phyloP scores from a whole-genome alignment of 345 rosid species.

The Mercurialis annua region DNA sequence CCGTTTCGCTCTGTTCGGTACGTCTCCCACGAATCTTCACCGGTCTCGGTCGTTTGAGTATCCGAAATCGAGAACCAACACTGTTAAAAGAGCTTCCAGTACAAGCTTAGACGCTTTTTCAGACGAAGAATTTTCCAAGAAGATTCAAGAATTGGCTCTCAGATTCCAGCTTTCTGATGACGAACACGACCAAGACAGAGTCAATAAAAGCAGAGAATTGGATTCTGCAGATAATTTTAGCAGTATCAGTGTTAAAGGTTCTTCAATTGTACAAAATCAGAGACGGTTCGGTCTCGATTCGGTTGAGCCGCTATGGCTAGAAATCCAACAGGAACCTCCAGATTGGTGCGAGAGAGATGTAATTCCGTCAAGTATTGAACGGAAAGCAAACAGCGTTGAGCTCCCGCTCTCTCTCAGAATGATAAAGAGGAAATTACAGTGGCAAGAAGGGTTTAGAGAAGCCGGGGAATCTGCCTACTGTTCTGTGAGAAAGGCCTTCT shows the following conservation, averaged over 20 bases:
- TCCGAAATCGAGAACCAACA: constrained; percentile 26
- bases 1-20: constrained; percentile 45
- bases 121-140: constrained; percentile 69
- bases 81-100: constrained; percentile 48
- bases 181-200: constrained; percentile 4
- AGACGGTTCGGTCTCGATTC: constrained; percentile 16
- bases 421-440: constrained; percentile 68
- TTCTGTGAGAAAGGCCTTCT: constrained; percentile 77
- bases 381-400: constrained; percentile 81
- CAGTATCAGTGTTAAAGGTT: background rate
- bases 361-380: constrained; percentile 52
- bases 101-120: constrained; percentile 56
- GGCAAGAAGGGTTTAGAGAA: constrained; percentile 62
- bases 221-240: constrained; percentile 20
- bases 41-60: constrained; percentile 50
- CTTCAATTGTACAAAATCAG: background rate
- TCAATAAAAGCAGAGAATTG: no score
- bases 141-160: constrained; percentile 53
- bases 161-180: constrained; percentile 47
- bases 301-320: constrained; percentile 30
- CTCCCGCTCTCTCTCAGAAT: constrained; percentile 80
- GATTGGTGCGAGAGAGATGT: constrained; percentile 24
- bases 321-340: constrained; percentile 29
- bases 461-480: constrained; percentile 63
- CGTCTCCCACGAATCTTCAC: constrained; percentile 31